Percentiles rank a stretch among this genome's conserved stretches.
phyloP scores from a whole-genome alignment of 2,329 filamentous ascomycete species.

The Cryphonectria naterciae region DNA sequence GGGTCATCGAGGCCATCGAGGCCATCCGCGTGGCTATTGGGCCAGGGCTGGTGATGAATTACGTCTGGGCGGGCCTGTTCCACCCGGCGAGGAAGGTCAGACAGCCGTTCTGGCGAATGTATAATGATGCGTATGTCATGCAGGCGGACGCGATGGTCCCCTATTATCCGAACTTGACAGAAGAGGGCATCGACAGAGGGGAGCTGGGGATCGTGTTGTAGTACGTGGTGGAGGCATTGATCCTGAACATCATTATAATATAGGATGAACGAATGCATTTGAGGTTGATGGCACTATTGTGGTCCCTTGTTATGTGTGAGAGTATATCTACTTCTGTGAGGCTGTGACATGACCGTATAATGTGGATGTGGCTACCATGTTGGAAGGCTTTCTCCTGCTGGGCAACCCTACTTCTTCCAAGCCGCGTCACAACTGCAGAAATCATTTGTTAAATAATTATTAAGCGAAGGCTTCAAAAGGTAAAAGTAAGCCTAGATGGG shows the following conservation, averaged over 20 bases:
- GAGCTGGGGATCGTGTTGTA: conserved; percentile 85
- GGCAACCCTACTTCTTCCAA: not conserved
- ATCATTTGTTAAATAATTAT: too few species aligned
- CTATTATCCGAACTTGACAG: conserved; percentile 87
- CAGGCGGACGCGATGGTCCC: conserved; percentile 93
- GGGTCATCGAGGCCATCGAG: conserved; percentile 96
- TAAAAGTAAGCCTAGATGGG: not conserved
- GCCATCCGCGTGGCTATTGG: conserved; percentile 93
- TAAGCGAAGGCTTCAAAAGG: not conserved
- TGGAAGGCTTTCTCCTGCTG: not conserved
- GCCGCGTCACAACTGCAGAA: not conserved
- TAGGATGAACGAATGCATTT: not conserved
- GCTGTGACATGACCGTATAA: not conserved
- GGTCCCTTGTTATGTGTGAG: not conserved
- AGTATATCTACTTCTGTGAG: not conserved
- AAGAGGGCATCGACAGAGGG: conserved; percentile 76
- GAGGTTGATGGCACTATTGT: not conserved
- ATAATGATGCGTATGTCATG: conserved; percentile 96
- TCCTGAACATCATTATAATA: not conserved
- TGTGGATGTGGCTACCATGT: not conserved
- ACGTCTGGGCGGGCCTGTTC: conserved; percentile 96
- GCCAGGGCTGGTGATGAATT: conserved; percentile 92
- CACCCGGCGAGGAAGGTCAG: conserved; percentile 95
- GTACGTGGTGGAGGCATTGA: not conserved
- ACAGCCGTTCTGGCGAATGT: conserved; percentile 92